Conservation (phyloP, 176 grass and related monocot genomes). For the Poa pratensis region DNA sequence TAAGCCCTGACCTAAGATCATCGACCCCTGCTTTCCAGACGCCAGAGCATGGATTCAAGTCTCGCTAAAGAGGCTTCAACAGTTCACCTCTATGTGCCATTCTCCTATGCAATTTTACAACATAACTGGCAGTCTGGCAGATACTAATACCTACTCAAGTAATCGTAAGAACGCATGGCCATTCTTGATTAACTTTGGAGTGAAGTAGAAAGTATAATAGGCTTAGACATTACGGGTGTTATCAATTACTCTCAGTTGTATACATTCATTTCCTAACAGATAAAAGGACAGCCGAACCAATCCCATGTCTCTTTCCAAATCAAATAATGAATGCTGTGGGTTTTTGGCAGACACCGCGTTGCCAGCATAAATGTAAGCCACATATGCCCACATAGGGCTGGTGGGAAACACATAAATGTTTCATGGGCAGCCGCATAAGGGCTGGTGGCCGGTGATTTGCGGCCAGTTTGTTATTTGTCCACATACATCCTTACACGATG, state of each 20-base stretch:
- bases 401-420: conserved; percentile 15
- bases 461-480: background rate
- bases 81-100: background rate
- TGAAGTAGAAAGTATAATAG: background rate
- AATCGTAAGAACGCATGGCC: background rate
- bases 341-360: background rate
- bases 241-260: conserved; percentile 3
- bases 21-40: background rate
- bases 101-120: background rate
- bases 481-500: background rate
- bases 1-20: background rate
- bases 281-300: background rate
- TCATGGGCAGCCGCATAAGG: background rate
- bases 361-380: background rate
- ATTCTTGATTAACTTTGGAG: background rate
- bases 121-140: background rate
- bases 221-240: background rate
- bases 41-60: background rate
- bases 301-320: background rate
- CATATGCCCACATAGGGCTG: background rate
- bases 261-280: background rate
- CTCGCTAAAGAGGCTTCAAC: background rate
- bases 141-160: background rate
- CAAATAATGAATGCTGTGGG: background rate
- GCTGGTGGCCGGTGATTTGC: background rate